phyloP scores from a whole-genome alignment of 2,329 filamentous ascomycete species.

The Gaeumannomyces tritici region DNA sequence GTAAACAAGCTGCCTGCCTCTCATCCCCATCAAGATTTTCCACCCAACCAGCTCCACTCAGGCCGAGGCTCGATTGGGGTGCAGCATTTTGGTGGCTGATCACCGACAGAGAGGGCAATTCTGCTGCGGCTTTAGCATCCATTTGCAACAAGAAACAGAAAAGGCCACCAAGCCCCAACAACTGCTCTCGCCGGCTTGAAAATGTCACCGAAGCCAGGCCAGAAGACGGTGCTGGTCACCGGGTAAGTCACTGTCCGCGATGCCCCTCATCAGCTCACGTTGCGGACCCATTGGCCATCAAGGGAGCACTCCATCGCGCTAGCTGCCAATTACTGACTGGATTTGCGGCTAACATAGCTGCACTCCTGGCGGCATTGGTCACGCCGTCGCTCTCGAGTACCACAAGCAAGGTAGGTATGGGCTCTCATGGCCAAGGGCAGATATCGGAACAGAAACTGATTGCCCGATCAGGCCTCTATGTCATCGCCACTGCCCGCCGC shows the following conservation, averaged over 20 bases:
- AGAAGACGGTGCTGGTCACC: conserved; percentile 5
- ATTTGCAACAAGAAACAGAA: not conserved
- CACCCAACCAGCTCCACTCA: no score
- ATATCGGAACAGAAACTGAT: not conserved
- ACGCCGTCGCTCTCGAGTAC: conserved; percentile 24
- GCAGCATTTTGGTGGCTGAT: not conserved
- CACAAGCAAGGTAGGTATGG: conserved; percentile 19
- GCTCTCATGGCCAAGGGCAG: not conserved
- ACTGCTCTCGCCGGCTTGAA: not conserved
- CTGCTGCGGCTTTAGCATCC: not conserved
- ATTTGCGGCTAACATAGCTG: conserved; percentile 14
- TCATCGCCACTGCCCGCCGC: conserved; percentile 28
- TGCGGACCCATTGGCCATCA: no score
- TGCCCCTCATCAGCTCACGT: not conserved
- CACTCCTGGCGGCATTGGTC: conserved; percentile 27
- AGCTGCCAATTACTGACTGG: not conserved
- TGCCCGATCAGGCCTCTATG: conserved; percentile 20
- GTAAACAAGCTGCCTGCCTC: no score
- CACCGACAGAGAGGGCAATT: not conserved
- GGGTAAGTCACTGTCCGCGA: not conserved
- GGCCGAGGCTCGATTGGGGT: not conserved
- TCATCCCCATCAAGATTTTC: no score
- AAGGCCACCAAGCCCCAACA: not conserved
- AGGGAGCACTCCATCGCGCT: no score
- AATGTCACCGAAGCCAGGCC: not conserved